A percentile compares a stretch with the other conserved stretches of the same genome.
Conservation (phyloP, 331 rosid species). For the Dryas integrifolia region DNA sequence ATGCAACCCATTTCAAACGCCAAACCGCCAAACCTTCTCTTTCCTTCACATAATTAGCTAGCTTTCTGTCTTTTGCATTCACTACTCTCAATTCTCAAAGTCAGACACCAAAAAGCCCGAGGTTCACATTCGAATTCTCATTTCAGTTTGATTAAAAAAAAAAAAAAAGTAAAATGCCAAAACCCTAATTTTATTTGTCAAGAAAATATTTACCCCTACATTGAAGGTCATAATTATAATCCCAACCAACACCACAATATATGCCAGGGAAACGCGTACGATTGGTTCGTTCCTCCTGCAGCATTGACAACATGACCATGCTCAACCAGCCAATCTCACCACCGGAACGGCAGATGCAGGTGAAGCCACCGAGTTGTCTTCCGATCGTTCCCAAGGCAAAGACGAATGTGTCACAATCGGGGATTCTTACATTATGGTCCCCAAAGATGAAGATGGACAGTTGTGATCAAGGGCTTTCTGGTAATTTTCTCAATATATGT, state of each 20-base stretch:
- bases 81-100: no score
- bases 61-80: no score
- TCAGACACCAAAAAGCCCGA: no score
- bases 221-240: no score
- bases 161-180: not conserved
- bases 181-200: not conserved
- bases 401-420: not conserved
- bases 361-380: not conserved
- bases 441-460: not conserved
- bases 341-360: not conserved
- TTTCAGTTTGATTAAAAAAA: no score
- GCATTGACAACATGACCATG: slow-evolving; percentile 6
- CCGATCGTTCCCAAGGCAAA: not conserved
- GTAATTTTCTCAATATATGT: slow-evolving; percentile 3
- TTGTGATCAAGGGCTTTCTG: not conserved
- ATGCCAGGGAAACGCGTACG: slow-evolving; percentile 25
- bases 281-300: slow-evolving; percentile 11
- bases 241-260: not conserved
- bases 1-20: not conserved
- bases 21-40: not conserved
- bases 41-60: no score
- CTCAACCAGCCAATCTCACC: not conserved
- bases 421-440: not conserved
- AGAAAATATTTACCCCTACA: no score
- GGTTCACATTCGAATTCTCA: no score